These are phyloP conservation scores for Halenospora varia DNA, from an alignment of 495 filamentous ascomycete genomes.

Conservation along the genomic window DNA sequence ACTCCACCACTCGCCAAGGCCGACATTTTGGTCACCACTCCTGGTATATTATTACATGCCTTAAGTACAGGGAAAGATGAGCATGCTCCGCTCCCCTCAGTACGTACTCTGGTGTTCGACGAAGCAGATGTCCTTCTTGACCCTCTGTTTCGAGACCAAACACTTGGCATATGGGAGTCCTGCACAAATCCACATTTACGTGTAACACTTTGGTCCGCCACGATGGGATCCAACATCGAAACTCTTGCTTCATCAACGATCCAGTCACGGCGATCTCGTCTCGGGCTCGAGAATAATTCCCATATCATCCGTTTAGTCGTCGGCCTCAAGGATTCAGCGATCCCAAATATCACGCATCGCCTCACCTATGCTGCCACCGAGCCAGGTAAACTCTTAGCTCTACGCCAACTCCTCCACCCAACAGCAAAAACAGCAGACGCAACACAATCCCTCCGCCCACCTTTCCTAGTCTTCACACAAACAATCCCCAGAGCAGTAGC, in stretches of 20 bases:
- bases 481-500: conserved; percentile 86
- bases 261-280: conserved; percentile 36
- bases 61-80: conserved; percentile 42
- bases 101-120: conserved; percentile 75
- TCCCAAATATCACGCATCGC: conserved; percentile 85
- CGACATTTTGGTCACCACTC: conserved; percentile 88
- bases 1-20: conserved; percentile 54
- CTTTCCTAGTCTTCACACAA: conserved; percentile 93
- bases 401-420: conserved; percentile 89
- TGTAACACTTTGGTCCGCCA: conserved; percentile 88
- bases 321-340: conserved; percentile 89
- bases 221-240: conserved; percentile 92
- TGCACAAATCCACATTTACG: conserved; percentile 63
- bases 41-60: conserved; percentile 71
- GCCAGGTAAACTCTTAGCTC: conserved; percentile 84
- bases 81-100: conserved; percentile 50
- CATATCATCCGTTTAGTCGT: conserved; percentile 81
- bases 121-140: conserved; percentile 96
- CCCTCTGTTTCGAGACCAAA: conserved; percentile 85
- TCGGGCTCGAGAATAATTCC: conserved; percentile 31
- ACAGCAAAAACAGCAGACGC: conserved; percentile 49
- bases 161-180: conserved; percentile 76
- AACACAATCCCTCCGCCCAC: conserved; percentile 67
- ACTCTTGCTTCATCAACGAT: conserved; percentile 63
- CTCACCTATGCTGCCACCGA: conserved; percentile 91